Conservation (phyloP, 225 moss, liverwort and hornwort genomes). For the Thuidium tamariscinum region DNA sequence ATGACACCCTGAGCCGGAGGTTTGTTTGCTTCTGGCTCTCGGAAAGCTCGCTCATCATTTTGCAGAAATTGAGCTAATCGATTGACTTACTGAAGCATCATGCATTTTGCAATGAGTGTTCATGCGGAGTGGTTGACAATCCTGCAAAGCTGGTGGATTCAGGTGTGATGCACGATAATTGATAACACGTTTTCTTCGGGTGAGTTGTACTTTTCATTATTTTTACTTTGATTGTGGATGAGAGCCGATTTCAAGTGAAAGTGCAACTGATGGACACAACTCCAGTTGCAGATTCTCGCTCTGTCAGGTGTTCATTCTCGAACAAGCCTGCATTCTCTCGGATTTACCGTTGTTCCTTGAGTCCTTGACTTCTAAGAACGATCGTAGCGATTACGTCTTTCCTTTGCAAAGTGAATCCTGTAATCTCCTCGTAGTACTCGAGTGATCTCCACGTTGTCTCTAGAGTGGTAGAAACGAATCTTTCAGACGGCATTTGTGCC, state of each 20-base stretch:
- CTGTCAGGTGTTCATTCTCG: neutral
- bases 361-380: neutral
- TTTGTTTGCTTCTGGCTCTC: neutral
- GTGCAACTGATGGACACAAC: neutral
- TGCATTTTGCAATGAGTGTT: neutral
- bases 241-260: neutral
- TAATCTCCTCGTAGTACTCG: too few species aligned
- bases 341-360: neutral
- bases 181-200: neutral
- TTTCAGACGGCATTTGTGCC: too few species aligned
- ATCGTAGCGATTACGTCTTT: neutral
- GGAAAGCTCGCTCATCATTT: neutral
- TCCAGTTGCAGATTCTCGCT: neutral
- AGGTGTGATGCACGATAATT: neutral
- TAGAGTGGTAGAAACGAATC: neutral
- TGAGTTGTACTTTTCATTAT: neutral
- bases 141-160: neutral
- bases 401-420: neutral
- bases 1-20: neutral
- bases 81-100: too few species aligned
- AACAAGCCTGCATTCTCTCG: neutral
- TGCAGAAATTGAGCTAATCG: neutral
- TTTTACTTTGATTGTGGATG: neutral
- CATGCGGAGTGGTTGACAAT: neutral
- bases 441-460: neutral